phyloP scores from a whole-genome alignment of 768 basidiomycete genomes.

The Auriscalpium vulgare region DNA sequence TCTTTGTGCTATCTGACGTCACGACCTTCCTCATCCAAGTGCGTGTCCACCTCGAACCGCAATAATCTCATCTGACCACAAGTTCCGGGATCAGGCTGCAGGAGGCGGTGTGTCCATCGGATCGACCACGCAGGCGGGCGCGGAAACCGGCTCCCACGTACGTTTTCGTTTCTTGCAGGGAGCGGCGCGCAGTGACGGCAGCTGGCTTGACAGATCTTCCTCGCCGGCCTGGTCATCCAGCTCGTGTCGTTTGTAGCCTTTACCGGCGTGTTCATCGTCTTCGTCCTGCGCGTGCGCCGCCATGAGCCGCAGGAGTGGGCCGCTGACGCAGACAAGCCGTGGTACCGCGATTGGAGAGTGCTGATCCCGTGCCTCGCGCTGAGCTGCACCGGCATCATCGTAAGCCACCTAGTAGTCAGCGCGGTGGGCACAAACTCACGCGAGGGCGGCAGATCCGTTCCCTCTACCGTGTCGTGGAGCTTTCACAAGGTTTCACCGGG shows the following conservation, averaged over 20 bases:
- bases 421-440: neutral
- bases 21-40: slow-evolving; percentile 63
- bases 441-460: slow-evolving; percentile 47
- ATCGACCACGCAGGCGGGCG: slow-evolving; percentile 23
- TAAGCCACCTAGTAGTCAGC: slow-evolving; percentile 23
- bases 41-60: neutral
- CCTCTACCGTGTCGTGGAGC: slow-evolving; percentile 46
- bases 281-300: slow-evolving; percentile 30
- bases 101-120: slow-evolving; percentile 42
- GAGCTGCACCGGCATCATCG: slow-evolving; percentile 58
- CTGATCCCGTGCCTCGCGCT: slow-evolving; percentile 42
- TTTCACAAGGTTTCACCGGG: slow-evolving; percentile 55
- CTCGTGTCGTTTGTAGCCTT: slow-evolving; percentile 14
- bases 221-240: slow-evolving; percentile 6
- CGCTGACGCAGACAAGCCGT: slow-evolving; percentile 28
- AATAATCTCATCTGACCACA: too few relatives aligned
- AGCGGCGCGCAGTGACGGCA: too few relatives aligned
- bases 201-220: neutral
- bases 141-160: slow-evolving; percentile 29
- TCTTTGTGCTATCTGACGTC: slow-evolving; percentile 58
- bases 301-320: slow-evolving; percentile 34
- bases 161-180: slow-evolving; percentile 7
- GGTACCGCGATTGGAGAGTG: slow-evolving; percentile 52
- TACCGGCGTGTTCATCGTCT: slow-evolving; percentile 34
- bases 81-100: slow-evolving; percentile 28